phyloP scores from a whole-genome alignment of 2,329 filamentous ascomycete genomes.

The Metarhizium guizhouense region DNA sequence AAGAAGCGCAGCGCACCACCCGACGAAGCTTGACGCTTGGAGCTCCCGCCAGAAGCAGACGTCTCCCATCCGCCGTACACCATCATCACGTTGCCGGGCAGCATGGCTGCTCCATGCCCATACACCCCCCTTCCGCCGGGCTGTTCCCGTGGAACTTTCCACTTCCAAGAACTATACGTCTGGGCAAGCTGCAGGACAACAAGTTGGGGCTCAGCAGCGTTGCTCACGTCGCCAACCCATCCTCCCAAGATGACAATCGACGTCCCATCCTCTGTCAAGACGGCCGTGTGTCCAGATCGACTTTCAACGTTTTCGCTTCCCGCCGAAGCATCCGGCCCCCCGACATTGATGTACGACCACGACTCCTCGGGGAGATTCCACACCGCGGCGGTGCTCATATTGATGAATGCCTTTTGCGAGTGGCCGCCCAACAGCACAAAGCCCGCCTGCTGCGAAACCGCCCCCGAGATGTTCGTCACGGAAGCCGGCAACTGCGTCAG shows the following conservation, averaged over 20 bases:
- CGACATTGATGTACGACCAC: conserved; percentile 74
- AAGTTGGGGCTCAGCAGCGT: conserved; percentile 73
- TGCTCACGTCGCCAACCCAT: conserved; percentile 77
- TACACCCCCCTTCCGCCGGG: conserved; percentile 41
- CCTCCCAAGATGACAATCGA: conserved; percentile 77
- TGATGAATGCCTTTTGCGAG: conserved; percentile 75
- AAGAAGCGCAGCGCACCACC: conserved; percentile 33
- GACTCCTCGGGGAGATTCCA: conserved; percentile 79
- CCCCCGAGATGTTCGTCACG: conserved; percentile 56
- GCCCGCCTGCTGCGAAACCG: conserved; percentile 62
- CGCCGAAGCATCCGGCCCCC: conserved; percentile 24
- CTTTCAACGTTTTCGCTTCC: conserved; percentile 49
- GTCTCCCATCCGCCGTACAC: conserved; percentile 54
- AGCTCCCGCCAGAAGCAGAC: conserved; percentile 14
- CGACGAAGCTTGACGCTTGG: conserved; percentile 23
- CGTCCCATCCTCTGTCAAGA: conserved; percentile 69
- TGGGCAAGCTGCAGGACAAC: conserved; percentile 67
- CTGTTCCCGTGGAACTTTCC: conserved; percentile 51
- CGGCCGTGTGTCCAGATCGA: conserved; percentile 79
- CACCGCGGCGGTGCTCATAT: conserved; percentile 84
- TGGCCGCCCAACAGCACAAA: conserved; percentile 82
- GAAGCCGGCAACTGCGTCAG: conserved; percentile 66
- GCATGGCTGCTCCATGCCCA: conserved; percentile 53
- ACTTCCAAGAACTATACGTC: conserved; percentile 67
- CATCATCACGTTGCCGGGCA: conserved; percentile 62